Evolutionary conservation across 2,329 filamentous ascomycete genomes (phyloP).

Genomic region (Fusarium secorum): DNA sequence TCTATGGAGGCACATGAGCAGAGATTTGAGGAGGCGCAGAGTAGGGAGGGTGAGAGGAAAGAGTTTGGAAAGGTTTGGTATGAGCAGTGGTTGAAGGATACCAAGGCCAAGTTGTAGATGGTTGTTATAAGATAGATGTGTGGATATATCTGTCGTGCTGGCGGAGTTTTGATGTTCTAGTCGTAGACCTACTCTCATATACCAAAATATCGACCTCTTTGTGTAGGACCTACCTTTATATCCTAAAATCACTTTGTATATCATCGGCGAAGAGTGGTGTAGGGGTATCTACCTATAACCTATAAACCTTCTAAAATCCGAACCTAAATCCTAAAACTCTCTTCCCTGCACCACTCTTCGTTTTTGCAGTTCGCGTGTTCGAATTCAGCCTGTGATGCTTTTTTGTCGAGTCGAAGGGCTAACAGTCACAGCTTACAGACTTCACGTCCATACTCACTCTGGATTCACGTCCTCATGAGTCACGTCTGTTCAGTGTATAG

Average conservation of each 20-base stretch:
- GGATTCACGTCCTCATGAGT: not conserved
- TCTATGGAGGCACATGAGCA: conserved; percentile 59
- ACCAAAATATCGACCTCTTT: not conserved
- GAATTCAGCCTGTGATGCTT: not conserved
- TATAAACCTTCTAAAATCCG: not conserved
- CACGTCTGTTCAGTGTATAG: not conserved
- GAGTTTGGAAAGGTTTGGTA: conserved; percentile 57
- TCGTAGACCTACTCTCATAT: not conserved
- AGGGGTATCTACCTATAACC: not conserved
- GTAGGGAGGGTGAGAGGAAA: conserved; percentile 52
- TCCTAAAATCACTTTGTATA: not conserved
- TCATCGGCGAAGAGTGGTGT: not conserved
- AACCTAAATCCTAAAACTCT: not conserved
- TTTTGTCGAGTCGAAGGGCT: accelerated
- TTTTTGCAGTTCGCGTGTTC: not conserved
- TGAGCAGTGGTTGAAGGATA: conserved; percentile 57
- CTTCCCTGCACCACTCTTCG: not conserved
- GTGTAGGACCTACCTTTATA: not conserved
- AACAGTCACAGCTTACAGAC: not conserved
- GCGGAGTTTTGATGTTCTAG: not conserved
- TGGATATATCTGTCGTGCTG: not conserved
- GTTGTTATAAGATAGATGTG: not conserved
- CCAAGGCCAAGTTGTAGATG: conserved; percentile 50
- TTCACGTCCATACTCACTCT: not conserved
- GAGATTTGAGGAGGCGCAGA: conserved; percentile 53